Evolutionary conservation across 2,329 filamentous ascomycete species (phyloP).

Genomic region (Pseudogymnoascus sp.): DNA sequence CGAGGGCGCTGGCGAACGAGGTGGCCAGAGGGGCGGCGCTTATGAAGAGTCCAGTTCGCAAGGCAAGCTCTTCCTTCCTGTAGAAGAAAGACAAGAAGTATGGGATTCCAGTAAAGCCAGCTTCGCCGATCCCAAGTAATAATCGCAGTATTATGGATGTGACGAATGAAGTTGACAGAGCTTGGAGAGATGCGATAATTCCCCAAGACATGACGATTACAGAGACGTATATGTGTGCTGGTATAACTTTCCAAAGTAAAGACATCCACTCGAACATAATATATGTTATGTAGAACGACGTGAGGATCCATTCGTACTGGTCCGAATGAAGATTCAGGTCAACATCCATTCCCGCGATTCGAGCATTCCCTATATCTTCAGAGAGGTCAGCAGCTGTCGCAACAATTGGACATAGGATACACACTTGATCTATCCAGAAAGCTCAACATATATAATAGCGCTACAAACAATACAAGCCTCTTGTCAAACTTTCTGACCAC

Average conservation of each 20-base stretch:
- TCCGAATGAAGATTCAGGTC: slow-evolving; percentile 45
- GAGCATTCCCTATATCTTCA: slow-evolving; percentile 54
- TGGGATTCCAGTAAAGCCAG: slow-evolving; percentile 56
- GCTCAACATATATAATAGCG: slow-evolving; percentile 72
- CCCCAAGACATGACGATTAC: slow-evolving; percentile 72
- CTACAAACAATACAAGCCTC: slow-evolving; percentile 70
- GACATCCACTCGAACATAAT: slow-evolving; percentile 59
- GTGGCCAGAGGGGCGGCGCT: slow-evolving; percentile 78
- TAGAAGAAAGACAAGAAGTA: slow-evolving; percentile 60
- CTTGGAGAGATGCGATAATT: slow-evolving; percentile 66
- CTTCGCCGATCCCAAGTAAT: slow-evolving; percentile 55
- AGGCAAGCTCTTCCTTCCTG: slow-evolving; percentile 64
- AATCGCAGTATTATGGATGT: slow-evolving; percentile 47
- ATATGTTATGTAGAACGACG: slow-evolving; percentile 55
- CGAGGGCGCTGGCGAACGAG: slow-evolving; percentile 70
- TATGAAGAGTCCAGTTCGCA: slow-evolving; percentile 79
- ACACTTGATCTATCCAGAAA: slow-evolving; percentile 81
- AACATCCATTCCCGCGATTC: slow-evolving; percentile 54
- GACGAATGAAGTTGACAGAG: slow-evolving; percentile 54
- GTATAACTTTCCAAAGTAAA: slow-evolving; percentile 51
- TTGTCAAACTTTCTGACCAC: slow-evolving; percentile 71
- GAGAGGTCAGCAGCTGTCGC: slow-evolving; percentile 12
- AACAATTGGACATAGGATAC: slow-evolving; percentile 21
- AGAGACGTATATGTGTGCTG: slow-evolving; percentile 52
- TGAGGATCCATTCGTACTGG: slow-evolving; percentile 54